These are phyloP conservation scores for Saccharomycopsis sp. DNA, from an alignment of 805 yeast species.

Conservation along the genomic window DNA sequence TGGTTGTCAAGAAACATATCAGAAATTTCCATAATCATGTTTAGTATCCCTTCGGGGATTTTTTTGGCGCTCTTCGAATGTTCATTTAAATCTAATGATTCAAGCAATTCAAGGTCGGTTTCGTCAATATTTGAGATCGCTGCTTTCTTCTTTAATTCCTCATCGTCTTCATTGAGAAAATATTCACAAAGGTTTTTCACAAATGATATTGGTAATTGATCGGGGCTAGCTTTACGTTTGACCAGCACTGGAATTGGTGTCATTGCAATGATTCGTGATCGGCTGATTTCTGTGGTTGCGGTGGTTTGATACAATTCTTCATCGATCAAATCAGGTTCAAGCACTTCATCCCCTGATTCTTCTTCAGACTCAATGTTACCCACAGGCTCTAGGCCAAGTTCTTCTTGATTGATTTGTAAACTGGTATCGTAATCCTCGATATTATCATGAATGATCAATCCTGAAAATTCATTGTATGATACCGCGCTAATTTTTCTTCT, in stretches of 20 bases:
- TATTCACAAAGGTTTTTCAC: slow-evolving; percentile 12
- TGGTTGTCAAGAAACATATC: slow-evolving; percentile 14
- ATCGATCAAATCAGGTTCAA: not conserved
- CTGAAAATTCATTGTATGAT: slow-evolving; percentile 4
- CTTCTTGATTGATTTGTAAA: slow-evolving; percentile 2
- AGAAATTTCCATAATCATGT: slow-evolving; percentile 6
- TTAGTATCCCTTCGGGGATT: slow-evolving; percentile 3
- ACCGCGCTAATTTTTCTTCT: slow-evolving; percentile 3
- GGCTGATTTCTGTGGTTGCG: no score
- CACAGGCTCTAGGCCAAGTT: not conserved
- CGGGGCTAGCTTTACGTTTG: not conserved
- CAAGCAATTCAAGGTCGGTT: not conserved
- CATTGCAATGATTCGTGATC: no score
- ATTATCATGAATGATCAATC: slow-evolving; percentile 11
- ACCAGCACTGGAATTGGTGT: no score
- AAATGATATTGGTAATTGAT: slow-evolving; percentile 9
- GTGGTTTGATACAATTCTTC: not conserved
- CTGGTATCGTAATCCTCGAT: slow-evolving; percentile 6
- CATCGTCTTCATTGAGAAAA: slow-evolving; percentile 9
- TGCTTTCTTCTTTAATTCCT: no score
- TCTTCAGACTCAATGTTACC: not conserved
- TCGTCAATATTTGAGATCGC: not conserved
- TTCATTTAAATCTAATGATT: slow-evolving; percentile 1
- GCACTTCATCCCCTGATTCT: not conserved
- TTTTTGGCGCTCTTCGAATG: not conserved